Percentiles rank a stretch among this genome's conserved stretches.
Evolutionary conservation across 164 flowering plant species (phyloP).

Genomic region (Piper longum): DNA sequence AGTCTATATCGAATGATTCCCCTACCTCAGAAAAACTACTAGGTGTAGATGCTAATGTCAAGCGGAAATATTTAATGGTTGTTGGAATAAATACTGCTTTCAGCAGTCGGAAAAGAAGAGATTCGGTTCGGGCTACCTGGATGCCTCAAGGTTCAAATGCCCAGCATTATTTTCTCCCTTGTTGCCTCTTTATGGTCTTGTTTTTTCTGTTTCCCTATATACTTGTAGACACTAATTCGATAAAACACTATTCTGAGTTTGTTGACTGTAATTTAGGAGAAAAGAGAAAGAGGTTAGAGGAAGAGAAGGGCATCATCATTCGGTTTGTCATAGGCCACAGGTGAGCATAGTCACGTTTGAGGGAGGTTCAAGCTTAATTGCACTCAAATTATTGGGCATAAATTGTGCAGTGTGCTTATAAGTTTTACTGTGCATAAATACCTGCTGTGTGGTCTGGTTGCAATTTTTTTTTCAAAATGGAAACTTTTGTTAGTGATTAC

Average conservation of each 20-base stretch:
- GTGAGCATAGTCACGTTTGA: constrained; percentile 16
- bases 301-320: constrained; percentile 87
- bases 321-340: constrained; percentile 98
- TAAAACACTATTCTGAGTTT: not conserved
- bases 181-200: not conserved
- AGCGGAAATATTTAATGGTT: constrained; percentile 76
- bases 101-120: constrained; percentile 94
- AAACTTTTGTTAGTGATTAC: too few species aligned
- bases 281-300: constrained; percentile 76
- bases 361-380: too few species aligned
- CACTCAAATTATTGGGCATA: too few species aligned
- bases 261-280: constrained; percentile 33
- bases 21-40: constrained; percentile 41
- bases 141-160: constrained; percentile 69
- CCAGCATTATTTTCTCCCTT: not conserved
- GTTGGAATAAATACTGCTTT: constrained; percentile 92
- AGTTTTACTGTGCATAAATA: too few species aligned
- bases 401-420: too few species aligned
- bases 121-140: constrained; percentile 97
- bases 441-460: too few species aligned
- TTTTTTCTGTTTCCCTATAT: not conserved
- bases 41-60: constrained; percentile 24
- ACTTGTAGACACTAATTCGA: not conserved
- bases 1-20: constrained; percentile 60
- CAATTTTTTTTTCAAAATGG: too few species aligned